These are phyloP conservation scores for Ogataea methylovora DNA, from an alignment of 805 yeast genomes.

Conservation along the genomic window DNA sequence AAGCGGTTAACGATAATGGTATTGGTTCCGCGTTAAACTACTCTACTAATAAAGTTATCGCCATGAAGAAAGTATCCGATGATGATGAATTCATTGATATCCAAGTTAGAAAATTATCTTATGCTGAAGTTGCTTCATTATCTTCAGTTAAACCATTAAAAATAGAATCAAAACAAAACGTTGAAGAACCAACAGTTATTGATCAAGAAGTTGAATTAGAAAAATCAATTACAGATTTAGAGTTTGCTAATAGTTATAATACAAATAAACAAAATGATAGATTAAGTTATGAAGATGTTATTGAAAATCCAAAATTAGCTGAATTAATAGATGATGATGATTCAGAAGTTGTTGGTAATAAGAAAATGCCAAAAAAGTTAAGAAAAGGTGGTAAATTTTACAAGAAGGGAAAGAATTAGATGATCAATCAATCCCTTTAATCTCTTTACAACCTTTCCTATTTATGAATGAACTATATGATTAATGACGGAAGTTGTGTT, in stretches of 20 bases:
- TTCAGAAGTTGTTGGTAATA: background rate
- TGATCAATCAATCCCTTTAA: background rate
- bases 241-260: conserved; percentile 17
- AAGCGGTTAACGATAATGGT: background rate
- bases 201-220: conserved; percentile 24
- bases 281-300: conserved; percentile 1
- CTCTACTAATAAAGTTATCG: conserved; percentile 21
- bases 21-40: conserved; percentile 2
- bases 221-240: conserved; percentile 24
- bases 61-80: conserved; percentile 21
- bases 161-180: background rate
- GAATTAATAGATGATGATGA: conserved; percentile 5
- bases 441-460: too few relatives aligned
- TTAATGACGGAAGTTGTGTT: too few relatives aligned
- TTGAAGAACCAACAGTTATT: conserved; percentile 9
- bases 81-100: conserved; percentile 39
- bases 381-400: conserved; percentile 12
- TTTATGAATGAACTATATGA: too few relatives aligned
- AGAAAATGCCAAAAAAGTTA: conserved; percentile 8
- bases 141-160: background rate
- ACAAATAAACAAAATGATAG: conserved; percentile 6
- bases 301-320: background rate
- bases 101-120: conserved; percentile 38
- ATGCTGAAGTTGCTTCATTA: conserved; percentile 44
- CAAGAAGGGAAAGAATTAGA: conserved; percentile 7